phyloP scores from a whole-genome alignment of 192 early-diverging fungal species.

The Hyaloraphidium curvatum region DNA sequence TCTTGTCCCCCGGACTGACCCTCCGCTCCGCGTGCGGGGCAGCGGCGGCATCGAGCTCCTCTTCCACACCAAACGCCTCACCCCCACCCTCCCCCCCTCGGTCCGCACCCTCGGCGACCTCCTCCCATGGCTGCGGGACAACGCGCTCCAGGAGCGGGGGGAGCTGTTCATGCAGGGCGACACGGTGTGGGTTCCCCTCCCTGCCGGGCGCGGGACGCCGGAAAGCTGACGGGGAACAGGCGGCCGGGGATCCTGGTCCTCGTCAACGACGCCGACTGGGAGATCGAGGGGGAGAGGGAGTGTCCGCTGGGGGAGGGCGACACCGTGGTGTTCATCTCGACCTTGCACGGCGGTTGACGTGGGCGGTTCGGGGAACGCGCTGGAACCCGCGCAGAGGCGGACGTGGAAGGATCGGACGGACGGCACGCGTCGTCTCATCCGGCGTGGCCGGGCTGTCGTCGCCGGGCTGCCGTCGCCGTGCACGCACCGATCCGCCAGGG shows the following conservation, averaged over 20 bases:
- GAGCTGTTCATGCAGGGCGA: constrained; percentile 69
- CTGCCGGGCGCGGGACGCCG: no score
- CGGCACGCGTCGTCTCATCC: no score
- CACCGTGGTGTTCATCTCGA: constrained; percentile 83
- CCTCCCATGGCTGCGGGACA: constrained; percentile 46
- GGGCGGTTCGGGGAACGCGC: no score
- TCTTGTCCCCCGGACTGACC: no score
- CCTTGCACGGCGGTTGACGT: constrained; percentile 82
- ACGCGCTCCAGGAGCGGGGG: constrained; percentile 49
- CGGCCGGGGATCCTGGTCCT: constrained; percentile 87
- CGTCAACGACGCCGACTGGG: constrained; percentile 92
- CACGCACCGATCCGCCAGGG: no score
- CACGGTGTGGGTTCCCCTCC: constrained; percentile 44
- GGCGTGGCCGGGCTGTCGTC: no score
- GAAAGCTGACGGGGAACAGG: no score
- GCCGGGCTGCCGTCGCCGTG: no score
- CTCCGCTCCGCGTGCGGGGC: background rate
- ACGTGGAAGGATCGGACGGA: no score
- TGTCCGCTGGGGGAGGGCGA: constrained; percentile 62
- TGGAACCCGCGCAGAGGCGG: no score
- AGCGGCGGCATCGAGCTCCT: constrained; percentile 86
- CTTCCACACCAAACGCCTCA: constrained; percentile 47
- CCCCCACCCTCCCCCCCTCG: constrained; percentile 23
- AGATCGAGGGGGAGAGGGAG: constrained; percentile 72
- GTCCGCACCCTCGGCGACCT: constrained; percentile 39